These are phyloP conservation scores for Lactifluus echinatus DNA, from an alignment of 768 basidiomycete genomes.

Conservation along the genomic window DNA sequence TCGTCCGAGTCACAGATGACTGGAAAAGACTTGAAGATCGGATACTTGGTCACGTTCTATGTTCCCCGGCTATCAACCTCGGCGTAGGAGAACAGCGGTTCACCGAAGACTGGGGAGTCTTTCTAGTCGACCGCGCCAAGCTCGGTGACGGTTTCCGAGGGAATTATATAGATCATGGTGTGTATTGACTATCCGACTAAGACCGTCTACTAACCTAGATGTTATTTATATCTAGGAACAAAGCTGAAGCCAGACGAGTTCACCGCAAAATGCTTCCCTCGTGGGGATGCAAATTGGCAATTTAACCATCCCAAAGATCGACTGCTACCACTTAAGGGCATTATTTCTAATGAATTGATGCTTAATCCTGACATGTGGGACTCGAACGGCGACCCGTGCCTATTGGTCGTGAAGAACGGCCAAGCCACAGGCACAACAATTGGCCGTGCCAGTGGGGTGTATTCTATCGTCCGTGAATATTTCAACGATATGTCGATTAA, in stretches of 20 bases:
- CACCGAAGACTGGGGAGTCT: constrained; percentile 27
- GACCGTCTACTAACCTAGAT: constrained; percentile 21
- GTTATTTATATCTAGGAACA: constrained; percentile 20
- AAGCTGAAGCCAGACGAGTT: constrained; percentile 20
- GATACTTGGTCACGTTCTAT: too few relatives aligned
- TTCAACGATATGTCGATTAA: constrained; percentile 14
- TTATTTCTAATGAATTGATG: constrained; percentile 29
- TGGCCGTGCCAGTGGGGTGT: constrained; percentile 29
- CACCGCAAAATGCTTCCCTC: constrained; percentile 21
- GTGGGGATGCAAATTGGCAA: constrained; percentile 21
- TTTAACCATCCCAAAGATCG: constrained; percentile 29
- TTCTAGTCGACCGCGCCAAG: constrained; percentile 23
- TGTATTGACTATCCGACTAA: constrained; percentile 25
- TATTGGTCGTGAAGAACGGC: constrained; percentile 32
- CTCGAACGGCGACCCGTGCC: constrained; percentile 25
- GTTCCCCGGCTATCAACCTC: constrained; percentile 23
- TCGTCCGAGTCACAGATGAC: too few relatives aligned
- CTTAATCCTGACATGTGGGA: constrained; percentile 25
- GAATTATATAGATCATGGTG: constrained; percentile 30
- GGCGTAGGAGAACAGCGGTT: constrained; percentile 21
- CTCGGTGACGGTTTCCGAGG: constrained; percentile 27
- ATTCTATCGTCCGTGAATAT: constrained; percentile 30
- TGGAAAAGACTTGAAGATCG: constrained; percentile 21
- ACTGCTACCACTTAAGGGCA: constrained; percentile 27
- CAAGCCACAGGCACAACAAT: constrained; percentile 30